Evolutionary conservation across 768 basidiomycete genomes (phyloP).

Genomic region (Calocera viscosa): DNA sequence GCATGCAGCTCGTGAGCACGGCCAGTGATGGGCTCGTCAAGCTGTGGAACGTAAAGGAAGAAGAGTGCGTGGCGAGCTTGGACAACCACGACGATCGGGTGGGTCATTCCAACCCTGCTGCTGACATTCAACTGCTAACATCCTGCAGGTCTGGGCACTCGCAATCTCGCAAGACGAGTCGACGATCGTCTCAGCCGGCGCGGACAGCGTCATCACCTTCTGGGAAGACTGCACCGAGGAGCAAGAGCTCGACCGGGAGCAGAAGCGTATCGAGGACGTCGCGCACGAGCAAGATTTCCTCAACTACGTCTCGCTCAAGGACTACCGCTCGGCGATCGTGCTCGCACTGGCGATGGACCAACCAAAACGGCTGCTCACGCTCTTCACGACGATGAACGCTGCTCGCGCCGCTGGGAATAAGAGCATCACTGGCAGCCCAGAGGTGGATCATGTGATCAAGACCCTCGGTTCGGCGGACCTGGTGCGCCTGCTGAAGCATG

Average conservation of each 20-base stretch:
- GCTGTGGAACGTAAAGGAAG: slow-evolving; percentile 82
- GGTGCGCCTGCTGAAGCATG: slow-evolving; percentile 63
- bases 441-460: slow-evolving; percentile 72
- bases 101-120: slow-evolving; percentile 17
- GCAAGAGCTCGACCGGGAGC: slow-evolving; percentile 60
- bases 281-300: slow-evolving; percentile 89
- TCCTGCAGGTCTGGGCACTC: slow-evolving; percentile 86
- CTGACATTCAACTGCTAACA: not conserved
- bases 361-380: slow-evolving; percentile 67
- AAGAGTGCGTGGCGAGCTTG: slow-evolving; percentile 75
- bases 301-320: slow-evolving; percentile 76
- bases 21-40: slow-evolving; percentile 94
- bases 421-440: slow-evolving; percentile 48
- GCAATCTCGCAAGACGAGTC: slow-evolving; percentile 68
- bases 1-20: slow-evolving; percentile 75
- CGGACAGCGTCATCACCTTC: slow-evolving; percentile 90
- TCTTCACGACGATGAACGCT: slow-evolving; percentile 57
- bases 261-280: slow-evolving; percentile 57
- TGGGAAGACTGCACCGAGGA: slow-evolving; percentile 93
- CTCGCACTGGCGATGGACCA: slow-evolving; percentile 89
- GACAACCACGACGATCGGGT: slow-evolving; percentile 99
- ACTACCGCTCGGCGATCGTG: slow-evolving; percentile 82
- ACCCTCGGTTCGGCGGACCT: slow-evolving; percentile 62
- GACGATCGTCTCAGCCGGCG: slow-evolving; percentile 83
- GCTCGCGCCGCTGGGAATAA: slow-evolving; percentile 13